Evolutionary conservation across 352 stramenopile genomes (phyloP), one percentile per base, ranked within the genome.

Genomic region (Pythium apleroticum): DNA sequence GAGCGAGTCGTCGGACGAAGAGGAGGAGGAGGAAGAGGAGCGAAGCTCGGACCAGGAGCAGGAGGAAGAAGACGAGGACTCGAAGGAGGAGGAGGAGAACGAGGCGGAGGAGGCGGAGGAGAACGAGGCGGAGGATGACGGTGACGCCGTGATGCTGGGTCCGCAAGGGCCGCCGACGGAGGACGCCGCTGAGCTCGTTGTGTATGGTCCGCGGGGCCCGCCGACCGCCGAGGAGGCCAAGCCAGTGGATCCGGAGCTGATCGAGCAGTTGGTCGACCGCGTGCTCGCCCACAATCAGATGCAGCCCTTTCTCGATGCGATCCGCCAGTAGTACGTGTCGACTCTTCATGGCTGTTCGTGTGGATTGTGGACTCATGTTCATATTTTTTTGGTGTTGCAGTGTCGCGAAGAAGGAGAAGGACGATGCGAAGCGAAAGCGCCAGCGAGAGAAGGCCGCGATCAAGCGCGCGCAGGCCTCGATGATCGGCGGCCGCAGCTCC

Each of bases 201-300:
- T 62, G n/a, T 46, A 57, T 53, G 61, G 61, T 19, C 61, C 61
- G 4, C 20, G 33, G 33, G 52, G 61, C 20, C 61, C 61, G 9
- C 61, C 43, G 20, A 14, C 43, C 9, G 43, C 61, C 3, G 60
- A 45, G 1, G 37, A 35, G 12, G 10, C 22, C 50, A 27, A 39
- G 24, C 6, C 41, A 43, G 39, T 50, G 20, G 61, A 68, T 37
- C 19, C 55, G 0, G 67, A 69, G 25, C 31, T 86, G 25, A 57
- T 80, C 35, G 60, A 72, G 20, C 74, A 71, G 60, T 49, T 90
- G 27, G 62, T 91, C 35, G 78, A 88, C 28, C 77, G 78, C n/a
- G 62, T 92, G 27, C 68, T 90, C 52, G 61, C 77, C 49, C 84
- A 93, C 71, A 91, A 89, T 55, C 80, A 89, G 64, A 81, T 93